Evolutionary conservation across 1,284 basidiomycete genomes (phyloP).

Genomic region (Caloboletus inedulis): DNA sequence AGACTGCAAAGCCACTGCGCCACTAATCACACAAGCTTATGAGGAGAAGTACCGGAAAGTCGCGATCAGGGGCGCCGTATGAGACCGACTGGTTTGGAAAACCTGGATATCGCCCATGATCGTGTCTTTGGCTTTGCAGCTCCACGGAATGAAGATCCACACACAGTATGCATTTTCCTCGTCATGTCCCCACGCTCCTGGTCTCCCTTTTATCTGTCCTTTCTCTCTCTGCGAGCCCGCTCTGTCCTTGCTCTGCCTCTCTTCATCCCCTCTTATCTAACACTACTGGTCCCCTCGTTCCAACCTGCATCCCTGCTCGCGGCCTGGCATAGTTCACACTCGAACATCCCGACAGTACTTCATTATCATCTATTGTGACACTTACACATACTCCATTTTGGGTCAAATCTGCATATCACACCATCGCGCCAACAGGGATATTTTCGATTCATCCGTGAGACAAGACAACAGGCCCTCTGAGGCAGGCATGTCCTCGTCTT

Average conservation of each 20-base stretch:
- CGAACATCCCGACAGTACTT: not conserved
- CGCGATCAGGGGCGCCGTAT: constrained; percentile 70
- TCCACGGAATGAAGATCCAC: constrained; percentile 19
- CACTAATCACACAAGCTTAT: constrained; percentile 54
- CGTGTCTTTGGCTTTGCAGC: constrained; percentile 3
- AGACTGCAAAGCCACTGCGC: constrained; percentile 60
- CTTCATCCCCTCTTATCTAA: constrained; percentile 14
- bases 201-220: constrained; percentile 15
- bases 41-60: constrained; percentile 78
- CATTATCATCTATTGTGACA: constrained; percentile 8
- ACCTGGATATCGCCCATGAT: constrained; percentile 7
- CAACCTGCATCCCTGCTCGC: constrained; percentile 6
- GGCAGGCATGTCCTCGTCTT: not conserved
- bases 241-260: constrained; percentile 12
- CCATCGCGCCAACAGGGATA: not conserved
- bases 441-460: not conserved
- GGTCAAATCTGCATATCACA: constrained; percentile 2
- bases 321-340: constrained; percentile 1
- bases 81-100: constrained; percentile 9
- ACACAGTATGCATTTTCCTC: constrained; percentile 11
- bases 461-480: not conserved
- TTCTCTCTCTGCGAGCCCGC: constrained; percentile 6
- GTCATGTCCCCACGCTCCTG: constrained; percentile 11
- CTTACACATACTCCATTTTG: constrained; percentile 3
- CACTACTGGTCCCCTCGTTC: constrained; percentile 3